A percentile compares a stretch with the other conserved stretches of the same genome.
Evolutionary conservation across 345 rosid species (phyloP).

Genomic region (Populus pruinosa): DNA sequence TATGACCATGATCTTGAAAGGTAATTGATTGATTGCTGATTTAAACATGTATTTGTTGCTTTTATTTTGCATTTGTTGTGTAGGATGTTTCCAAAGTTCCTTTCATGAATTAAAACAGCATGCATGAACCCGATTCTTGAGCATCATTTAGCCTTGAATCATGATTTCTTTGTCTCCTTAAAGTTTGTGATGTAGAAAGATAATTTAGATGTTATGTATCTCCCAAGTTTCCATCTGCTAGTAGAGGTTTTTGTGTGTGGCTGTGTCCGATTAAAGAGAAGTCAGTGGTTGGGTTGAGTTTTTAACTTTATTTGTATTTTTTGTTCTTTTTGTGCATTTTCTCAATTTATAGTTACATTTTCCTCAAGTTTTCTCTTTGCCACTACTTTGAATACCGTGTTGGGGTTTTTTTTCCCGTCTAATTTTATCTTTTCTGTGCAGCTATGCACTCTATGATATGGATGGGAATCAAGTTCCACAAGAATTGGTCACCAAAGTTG

Average conservation of each 20-base stretch:
- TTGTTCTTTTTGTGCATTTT: not conserved
- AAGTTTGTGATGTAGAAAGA: not conserved
- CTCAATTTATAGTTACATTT: not conserved
- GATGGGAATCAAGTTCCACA: slow-evolving; percentile 84
- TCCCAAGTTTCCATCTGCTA: not conserved
- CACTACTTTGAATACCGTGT: not conserved
- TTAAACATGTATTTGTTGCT: not conserved
- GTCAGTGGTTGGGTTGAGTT: not conserved
- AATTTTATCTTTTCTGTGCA: slow-evolving; percentile 17
- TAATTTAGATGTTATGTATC: not conserved
- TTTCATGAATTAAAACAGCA: not conserved
- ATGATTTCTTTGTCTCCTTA: not conserved
- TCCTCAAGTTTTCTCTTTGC: not conserved
- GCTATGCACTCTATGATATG: slow-evolving; percentile 79
- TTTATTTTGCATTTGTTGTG: not conserved
- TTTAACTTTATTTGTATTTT: not conserved
- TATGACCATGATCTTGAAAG: slow-evolving; percentile 97
- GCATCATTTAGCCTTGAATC: not conserved
- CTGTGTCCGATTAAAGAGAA: not conserved
- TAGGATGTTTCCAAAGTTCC: not conserved
- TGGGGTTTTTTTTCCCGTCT: not conserved
- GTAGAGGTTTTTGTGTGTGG: not conserved
- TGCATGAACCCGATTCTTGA: not conserved
- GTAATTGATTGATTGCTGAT: slow-evolving; percentile 28
- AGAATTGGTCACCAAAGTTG: slow-evolving; percentile 69